Percentiles rank a stretch among this genome's conserved stretches.
Conservation (phyloP, 2,329 filamentous ascomycete species). For the Colletotrichum sublineola region DNA sequence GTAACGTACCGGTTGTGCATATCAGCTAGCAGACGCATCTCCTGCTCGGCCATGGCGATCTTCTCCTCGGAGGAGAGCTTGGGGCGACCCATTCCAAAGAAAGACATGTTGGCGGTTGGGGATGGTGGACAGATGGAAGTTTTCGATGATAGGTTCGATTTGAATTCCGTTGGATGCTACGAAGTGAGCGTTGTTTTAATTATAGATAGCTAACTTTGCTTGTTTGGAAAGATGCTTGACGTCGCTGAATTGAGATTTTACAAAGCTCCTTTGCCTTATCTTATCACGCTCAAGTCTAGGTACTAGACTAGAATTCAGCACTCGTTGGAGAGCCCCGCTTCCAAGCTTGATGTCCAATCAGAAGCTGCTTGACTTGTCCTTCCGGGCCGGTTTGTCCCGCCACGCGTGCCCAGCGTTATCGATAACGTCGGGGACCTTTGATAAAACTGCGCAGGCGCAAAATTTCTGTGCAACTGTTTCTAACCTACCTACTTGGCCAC, state of each 20-base stretch:
- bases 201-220: slow-evolving; percentile 28
- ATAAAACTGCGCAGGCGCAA: slow-evolving; percentile 29
- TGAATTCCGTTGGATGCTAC: slow-evolving; percentile 8
- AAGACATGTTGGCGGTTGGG: slow-evolving; percentile 55
- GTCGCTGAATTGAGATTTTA: slow-evolving; percentile 43
- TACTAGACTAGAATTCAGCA: not conserved
- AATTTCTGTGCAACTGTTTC: not conserved
- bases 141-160: not conserved
- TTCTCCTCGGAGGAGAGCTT: slow-evolving; percentile 97
- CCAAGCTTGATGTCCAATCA: slow-evolving; percentile 17
- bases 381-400: slow-evolving; percentile 33
- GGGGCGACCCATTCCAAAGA: slow-evolving; percentile 69
- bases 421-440: slow-evolving; percentile 23
- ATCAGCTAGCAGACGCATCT: slow-evolving; percentile 97
- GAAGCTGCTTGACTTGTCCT: not conserved
- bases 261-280: slow-evolving; percentile 39
- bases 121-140: not conserved
- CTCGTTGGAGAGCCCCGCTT: not conserved
- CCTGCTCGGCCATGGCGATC: slow-evolving; percentile 94
- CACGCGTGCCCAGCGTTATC: slow-evolving; percentile 5
- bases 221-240: slow-evolving; percentile 19
- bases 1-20: slow-evolving; percentile 91
- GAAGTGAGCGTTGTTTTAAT: slow-evolving; percentile 17
- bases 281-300: slow-evolving; percentile 24
- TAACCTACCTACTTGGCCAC: not conserved